Conservation (phyloP, 1,284 basidiomycete species). For the Uromyces viciae-fabae region DNA sequence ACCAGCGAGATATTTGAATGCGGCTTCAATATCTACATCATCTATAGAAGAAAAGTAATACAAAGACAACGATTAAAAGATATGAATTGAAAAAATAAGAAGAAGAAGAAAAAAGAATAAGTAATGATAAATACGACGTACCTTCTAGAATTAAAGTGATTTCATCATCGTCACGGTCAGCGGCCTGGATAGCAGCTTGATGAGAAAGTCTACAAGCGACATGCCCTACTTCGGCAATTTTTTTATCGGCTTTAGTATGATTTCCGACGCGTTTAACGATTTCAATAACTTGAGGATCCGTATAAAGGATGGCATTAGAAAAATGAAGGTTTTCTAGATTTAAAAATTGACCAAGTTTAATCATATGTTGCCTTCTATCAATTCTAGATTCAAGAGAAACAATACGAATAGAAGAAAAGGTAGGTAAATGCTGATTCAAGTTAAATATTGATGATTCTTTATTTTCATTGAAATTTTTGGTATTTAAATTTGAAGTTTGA, state of each 20-base stretch:
- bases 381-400: constrained; percentile 28
- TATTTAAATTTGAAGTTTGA: background rate
- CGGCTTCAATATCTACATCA: constrained; percentile 43
- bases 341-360: background rate
- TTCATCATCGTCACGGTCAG: constrained; percentile 34
- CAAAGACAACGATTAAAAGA: background rate
- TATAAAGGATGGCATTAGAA: constrained; percentile 31
- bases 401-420: constrained; percentile 28
- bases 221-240: constrained; percentile 37
- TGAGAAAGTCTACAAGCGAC: constrained; percentile 41
- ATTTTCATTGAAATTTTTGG: background rate
- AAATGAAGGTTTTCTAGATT: constrained; percentile 13
- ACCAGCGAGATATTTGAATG: constrained; percentile 35
- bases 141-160: constrained; percentile 39
- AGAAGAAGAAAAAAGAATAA: background rate
- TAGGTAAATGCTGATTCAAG: background rate
- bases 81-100: background rate
- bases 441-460: background rate
- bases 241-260: constrained; percentile 39
- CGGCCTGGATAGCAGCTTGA: constrained; percentile 31
- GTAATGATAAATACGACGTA: background rate
- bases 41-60: background rate
- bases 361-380: constrained; percentile 38
- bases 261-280: constrained; percentile 37
- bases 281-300: constrained; percentile 25